These are phyloP conservation scores for Ramalina peruviana DNA, from an alignment of 495 filamentous ascomycete genomes.

Conservation along the genomic window DNA sequence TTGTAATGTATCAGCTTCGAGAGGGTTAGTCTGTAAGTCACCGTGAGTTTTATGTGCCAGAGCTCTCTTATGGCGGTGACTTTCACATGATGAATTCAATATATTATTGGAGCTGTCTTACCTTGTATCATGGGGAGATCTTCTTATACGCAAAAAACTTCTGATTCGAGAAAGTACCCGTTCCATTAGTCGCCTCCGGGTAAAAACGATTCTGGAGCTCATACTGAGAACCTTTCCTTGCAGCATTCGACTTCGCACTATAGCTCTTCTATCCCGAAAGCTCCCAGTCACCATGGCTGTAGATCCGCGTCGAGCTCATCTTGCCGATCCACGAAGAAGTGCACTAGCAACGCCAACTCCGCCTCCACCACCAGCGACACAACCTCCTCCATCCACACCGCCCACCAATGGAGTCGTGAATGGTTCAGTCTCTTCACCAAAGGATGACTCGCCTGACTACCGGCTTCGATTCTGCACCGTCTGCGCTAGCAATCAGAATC, in stretches of 20 bases:
- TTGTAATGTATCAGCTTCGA: too few species aligned
- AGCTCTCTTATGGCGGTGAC: too few species aligned
- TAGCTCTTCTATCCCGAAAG: conserved; percentile 4
- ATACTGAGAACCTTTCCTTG: conserved; percentile 6
- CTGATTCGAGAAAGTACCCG: conserved; percentile 5
- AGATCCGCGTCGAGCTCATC: conserved; percentile 11
- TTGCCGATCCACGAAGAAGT: conserved; percentile 35
- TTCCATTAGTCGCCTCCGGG: neutral
- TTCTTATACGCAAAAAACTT: conserved; percentile 20
- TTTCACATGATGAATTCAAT: conserved; percentile 41
- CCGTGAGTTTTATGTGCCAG: too few species aligned
- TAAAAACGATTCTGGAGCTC: neutral
- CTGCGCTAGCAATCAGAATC: conserved; percentile 93
- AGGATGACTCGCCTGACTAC: conserved; percentile 32
- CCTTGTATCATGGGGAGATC: conserved; percentile 33
- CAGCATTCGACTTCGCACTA: neutral
- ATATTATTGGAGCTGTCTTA: conserved; percentile 98
- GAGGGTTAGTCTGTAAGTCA: too few species aligned
- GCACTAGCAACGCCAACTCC: conserved; percentile 34
- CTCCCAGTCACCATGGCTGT: conserved; percentile 31
- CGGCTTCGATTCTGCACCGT: conserved; percentile 97
- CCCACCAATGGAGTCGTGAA: conserved; percentile 28
- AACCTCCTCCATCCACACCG: conserved; percentile 16
- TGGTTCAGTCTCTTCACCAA: conserved; percentile 38
- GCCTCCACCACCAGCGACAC: conserved; percentile 33